Percentiles rank a stretch among this genome's conserved stretches.
These are phyloP conservation scores for Aurinia saxatilis DNA, from an alignment of 345 rosid species.

Conservation along the genomic window DNA sequence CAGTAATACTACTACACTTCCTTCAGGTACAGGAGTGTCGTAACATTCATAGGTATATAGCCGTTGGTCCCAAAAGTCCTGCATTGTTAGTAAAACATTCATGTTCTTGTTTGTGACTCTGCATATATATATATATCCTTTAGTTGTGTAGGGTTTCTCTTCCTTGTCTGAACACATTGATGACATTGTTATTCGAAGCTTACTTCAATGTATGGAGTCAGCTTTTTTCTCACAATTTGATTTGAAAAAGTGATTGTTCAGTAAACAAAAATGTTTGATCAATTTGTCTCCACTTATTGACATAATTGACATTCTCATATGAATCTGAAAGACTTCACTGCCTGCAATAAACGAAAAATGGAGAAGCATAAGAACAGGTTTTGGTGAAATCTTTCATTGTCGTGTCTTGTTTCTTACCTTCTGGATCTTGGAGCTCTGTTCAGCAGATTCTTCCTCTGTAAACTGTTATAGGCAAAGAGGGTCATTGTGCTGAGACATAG, in stretches of 20 bases:
- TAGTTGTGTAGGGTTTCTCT: slow-evolving; percentile 19
- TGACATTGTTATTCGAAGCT: slow-evolving; percentile 19
- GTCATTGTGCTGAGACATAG: background rate
- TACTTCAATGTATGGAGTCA: slow-evolving; percentile 23
- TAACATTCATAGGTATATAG: slow-evolving; percentile 17
- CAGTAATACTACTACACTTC: slow-evolving; percentile 18
- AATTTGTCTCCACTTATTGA: background rate
- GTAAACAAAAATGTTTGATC: slow-evolving; percentile 19
- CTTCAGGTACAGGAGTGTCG: slow-evolving; percentile 24
- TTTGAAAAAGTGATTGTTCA: slow-evolving; percentile 2
- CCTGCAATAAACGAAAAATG: slow-evolving; percentile 37
- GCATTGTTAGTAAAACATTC: slow-evolving; percentile 28
- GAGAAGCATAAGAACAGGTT: background rate
- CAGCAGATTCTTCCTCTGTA: slow-evolving; percentile 55
- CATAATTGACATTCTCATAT: slow-evolving; percentile 32
- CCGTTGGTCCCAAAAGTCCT: slow-evolving; percentile 19
- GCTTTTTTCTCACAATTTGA: slow-evolving; percentile 10
- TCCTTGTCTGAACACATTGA: slow-evolving; percentile 10
- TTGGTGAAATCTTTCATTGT: background rate
- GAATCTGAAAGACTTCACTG: slow-evolving; percentile 68
- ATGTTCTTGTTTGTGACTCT: slow-evolving; percentile 10
- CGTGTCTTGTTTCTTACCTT: slow-evolving; percentile 38
- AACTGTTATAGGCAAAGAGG: slow-evolving; percentile 35
- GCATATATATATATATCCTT: slow-evolving; percentile 4
- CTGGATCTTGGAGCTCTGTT: slow-evolving; percentile 50